These are phyloP conservation scores for Mentha longifolia DNA, from an alignment of 257 asterid genomes.

Conservation along the genomic window DNA sequence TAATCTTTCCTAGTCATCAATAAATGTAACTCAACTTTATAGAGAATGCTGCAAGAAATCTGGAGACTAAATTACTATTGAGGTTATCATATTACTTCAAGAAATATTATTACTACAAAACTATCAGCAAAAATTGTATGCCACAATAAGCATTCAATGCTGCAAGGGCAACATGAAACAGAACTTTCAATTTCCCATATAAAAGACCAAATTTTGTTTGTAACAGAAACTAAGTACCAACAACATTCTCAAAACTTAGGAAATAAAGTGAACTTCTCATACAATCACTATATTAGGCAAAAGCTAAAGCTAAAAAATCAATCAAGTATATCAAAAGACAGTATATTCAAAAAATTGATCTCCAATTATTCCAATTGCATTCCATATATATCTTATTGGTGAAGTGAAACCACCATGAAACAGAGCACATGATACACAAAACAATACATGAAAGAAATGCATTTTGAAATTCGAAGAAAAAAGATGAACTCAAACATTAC, in stretches of 20 bases:
- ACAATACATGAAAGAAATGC: slow-evolving; percentile 27
- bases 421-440: slow-evolving; percentile 21
- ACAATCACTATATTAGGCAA: not conserved
- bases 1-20: too few relatives aligned
- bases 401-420: not conserved
- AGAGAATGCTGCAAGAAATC: not conserved
- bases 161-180: too few relatives aligned
- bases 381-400: not conserved
- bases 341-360: too few relatives aligned
- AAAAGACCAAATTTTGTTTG: not conserved
- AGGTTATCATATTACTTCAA: too few relatives aligned
- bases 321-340: too few relatives aligned
- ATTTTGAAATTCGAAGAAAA: slow-evolving; percentile 4
- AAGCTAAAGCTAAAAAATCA: not conserved
- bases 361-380: not conserved
- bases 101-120: not conserved
- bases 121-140: not conserved
- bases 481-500: slow-evolving; percentile 24
- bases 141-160: not conserved
- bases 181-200: not conserved
- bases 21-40: too few relatives aligned
- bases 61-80: too few relatives aligned
- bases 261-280: not conserved
- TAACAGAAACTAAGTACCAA: slow-evolving; percentile 4
- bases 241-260: not conserved